phyloP scores from a whole-genome alignment of 352 stramenopile species.

The Phytopythium ostracodes region DNA sequence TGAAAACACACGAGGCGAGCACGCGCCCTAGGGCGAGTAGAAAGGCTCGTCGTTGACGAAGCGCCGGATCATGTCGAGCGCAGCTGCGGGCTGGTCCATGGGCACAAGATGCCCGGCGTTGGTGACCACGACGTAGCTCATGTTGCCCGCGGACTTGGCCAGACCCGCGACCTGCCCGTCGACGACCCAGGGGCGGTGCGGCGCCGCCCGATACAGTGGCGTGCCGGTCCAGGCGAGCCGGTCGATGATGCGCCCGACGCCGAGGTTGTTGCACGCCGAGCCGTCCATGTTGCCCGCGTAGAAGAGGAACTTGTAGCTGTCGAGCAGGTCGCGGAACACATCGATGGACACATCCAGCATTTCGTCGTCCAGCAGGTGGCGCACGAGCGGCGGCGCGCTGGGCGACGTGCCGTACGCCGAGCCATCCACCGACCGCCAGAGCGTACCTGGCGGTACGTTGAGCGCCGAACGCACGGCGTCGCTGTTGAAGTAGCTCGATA shows the following conservation, averaged over 20 bases:
- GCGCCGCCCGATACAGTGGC: constrained; percentile 54
- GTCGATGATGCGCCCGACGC: constrained; percentile 73
- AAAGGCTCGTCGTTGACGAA: constrained; percentile 59
- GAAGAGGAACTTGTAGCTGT: constrained; percentile 85
- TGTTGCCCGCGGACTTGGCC: constrained; percentile 65
- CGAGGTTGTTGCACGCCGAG: constrained; percentile 77
- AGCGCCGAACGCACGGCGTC: constrained; percentile 79
- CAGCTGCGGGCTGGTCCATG: constrained; percentile 59
- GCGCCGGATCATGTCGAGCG: constrained; percentile 79
- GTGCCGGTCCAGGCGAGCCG: constrained; percentile 70
- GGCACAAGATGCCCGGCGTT: constrained; percentile 79
- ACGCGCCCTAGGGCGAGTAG: constrained; percentile 12
- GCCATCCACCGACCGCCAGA: constrained; percentile 67
- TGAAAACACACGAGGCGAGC: too few relatives aligned
- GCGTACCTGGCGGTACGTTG: constrained; percentile 67
- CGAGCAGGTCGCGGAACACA: constrained; percentile 69
- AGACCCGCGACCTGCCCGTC: constrained; percentile 58
- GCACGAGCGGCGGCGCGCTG: constrained; percentile 49
- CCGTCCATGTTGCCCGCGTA: constrained; percentile 86
- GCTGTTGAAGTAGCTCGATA: constrained; percentile 84
- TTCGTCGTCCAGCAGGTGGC: constrained; percentile 68
- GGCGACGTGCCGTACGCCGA: constrained; percentile 47
- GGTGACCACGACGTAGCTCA: constrained; percentile 80
- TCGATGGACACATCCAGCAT: constrained; percentile 78
- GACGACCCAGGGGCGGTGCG: constrained; percentile 55